Evolutionary conservation across 176 grass and related monocot species (phyloP).

Genomic region (Areca catechu): DNA sequence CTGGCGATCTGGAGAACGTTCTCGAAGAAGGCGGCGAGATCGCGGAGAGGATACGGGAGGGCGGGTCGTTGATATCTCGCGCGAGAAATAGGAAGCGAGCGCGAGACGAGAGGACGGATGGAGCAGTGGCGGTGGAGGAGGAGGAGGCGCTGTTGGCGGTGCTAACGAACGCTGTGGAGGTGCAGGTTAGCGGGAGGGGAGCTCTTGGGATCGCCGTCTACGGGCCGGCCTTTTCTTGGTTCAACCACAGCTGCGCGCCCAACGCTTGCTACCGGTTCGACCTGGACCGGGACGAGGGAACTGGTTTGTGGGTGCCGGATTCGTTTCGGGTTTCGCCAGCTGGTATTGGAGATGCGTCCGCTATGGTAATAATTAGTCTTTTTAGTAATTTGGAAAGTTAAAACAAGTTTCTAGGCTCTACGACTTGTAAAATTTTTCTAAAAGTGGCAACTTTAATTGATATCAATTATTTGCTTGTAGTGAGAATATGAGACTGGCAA

Average conservation of each 20-base stretch:
- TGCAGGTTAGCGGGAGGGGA: conserved; percentile 44
- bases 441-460: too few species aligned
- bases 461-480: neutral
- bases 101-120: neutral
- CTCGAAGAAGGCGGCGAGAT: conserved; percentile 39
- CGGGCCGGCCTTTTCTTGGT: conserved; percentile 73
- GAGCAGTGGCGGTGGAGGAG: conserved; percentile 19
- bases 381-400: too few species aligned
- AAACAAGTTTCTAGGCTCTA: too few species aligned
- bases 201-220: conserved; percentile 63
- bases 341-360: conserved; percentile 19
- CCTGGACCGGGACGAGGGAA: conserved; percentile 13
- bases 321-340: conserved; percentile 26
- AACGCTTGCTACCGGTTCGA: conserved; percentile 62
- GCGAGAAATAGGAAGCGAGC: conserved; percentile 25
- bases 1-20: conserved; percentile 36
- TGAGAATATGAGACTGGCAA: neutral
- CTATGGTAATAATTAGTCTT: conserved; percentile 27
- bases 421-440: too few species aligned
- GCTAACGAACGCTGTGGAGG: conserved; percentile 59
- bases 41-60: conserved; percentile 42
- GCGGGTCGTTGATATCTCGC: conserved; percentile 44
- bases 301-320: conserved; percentile 13
- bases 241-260: conserved; percentile 85
- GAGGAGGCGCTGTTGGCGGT: conserved; percentile 57